phyloP scores from a whole-genome alignment of 371 early-diverging fungal genomes.

The Batkoa obscura region DNA sequence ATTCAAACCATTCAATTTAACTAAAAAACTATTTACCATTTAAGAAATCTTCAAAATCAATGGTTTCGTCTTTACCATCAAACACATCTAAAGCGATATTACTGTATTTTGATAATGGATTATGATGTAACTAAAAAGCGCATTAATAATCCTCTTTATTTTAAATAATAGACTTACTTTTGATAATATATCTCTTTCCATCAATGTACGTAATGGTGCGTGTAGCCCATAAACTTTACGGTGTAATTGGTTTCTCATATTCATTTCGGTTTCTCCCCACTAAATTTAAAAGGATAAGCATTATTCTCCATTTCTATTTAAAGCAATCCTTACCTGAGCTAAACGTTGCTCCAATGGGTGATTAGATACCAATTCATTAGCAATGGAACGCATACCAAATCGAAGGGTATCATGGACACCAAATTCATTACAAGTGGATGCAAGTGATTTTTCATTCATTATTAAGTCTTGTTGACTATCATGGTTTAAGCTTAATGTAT shows the following conservation, averaged over 20 bases:
- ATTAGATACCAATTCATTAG: conserved; percentile 36
- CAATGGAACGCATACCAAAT: conserved; percentile 54
- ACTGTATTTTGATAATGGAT: conserved; percentile 46
- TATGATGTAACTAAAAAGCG: conserved; percentile 19
- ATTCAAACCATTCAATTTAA: not conserved
- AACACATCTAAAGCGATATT: conserved; percentile 72
- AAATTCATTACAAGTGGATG: conserved; percentile 30
- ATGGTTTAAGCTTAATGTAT: too few relatives aligned
- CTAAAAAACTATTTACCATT: conserved; percentile 26
- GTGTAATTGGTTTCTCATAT: too few relatives aligned
- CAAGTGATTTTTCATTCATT: conserved; percentile 5
- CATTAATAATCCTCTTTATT: conserved; percentile 6
- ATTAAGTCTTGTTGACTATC: too few relatives aligned
- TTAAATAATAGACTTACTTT: conserved; percentile 23
- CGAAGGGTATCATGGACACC: conserved; percentile 74
- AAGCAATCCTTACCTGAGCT: conserved; percentile 22
- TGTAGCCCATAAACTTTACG: conserved; percentile 78
- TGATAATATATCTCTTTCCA: conserved; percentile 59
- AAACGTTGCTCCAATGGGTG: conserved; percentile 70
- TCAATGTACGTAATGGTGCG: conserved; percentile 71
- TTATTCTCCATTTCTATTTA: conserved; percentile 55
- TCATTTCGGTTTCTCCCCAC: conserved; percentile 54
- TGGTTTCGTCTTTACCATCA: conserved; percentile 61
- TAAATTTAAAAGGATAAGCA: conserved; percentile 55
- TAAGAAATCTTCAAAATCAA: conserved; percentile 81